A percentile compares a stretch with the other conserved stretches of the same genome.
phyloP scores from a whole-genome alignment of 495 filamentous ascomycete species.

The Neurospora sublineolata region DNA sequence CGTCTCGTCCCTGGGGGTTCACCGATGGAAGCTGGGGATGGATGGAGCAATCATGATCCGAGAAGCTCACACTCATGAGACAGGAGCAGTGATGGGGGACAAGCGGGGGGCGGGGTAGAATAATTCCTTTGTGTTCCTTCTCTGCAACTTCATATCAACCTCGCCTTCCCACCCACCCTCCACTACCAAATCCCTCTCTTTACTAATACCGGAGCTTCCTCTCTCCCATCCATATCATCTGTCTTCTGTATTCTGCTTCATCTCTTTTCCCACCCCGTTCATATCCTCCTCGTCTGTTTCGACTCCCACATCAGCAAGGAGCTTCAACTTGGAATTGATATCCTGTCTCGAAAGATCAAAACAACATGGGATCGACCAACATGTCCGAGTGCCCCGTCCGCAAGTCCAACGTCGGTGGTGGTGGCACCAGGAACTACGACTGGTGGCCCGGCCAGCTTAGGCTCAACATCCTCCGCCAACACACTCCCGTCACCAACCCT shows the following conservation, averaged over 20 bases:
- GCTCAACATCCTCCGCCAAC: slow-evolving; percentile 61
- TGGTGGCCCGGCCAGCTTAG: slow-evolving; percentile 60
- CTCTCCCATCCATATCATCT: background rate
- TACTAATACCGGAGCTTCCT: background rate
- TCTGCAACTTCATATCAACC: background rate
- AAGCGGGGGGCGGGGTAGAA: background rate
- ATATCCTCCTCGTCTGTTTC: background rate
- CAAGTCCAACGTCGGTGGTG: slow-evolving; percentile 45
- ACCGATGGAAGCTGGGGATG: background rate
- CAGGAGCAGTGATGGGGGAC: background rate
- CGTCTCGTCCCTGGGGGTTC: background rate
- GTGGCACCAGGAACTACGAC: slow-evolving; percentile 50
- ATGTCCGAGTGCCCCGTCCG: slow-evolving; percentile 40
- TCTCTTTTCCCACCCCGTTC: background rate
- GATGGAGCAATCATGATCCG: background rate
- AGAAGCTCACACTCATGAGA: background rate
- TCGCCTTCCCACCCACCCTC: background rate
- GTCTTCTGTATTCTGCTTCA: background rate
- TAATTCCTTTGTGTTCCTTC: background rate
- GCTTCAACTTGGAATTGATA: background rate
- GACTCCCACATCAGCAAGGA: background rate
- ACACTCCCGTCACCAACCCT: slow-evolving; percentile 49
- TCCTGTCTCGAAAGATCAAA: background rate
- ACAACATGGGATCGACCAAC: background rate
- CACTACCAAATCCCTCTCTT: background rate